phyloP scores from a whole-genome alignment of 2,329 filamentous ascomycete genomes.

The Blumeria hordei region DNA sequence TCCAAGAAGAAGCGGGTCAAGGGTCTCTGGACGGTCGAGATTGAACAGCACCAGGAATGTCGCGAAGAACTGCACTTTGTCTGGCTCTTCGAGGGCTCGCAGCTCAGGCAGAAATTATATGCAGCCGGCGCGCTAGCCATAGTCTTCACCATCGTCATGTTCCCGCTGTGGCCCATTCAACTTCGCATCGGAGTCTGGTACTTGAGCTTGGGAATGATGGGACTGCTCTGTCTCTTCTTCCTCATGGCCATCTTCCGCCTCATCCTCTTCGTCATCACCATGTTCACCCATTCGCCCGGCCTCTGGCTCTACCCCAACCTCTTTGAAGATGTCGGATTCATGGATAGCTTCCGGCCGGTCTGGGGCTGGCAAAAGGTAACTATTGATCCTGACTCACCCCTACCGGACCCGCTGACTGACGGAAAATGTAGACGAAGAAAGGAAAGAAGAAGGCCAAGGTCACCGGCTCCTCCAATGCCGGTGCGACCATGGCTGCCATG shows the following conservation, averaged over 20 bases:
- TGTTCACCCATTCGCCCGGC: conserved; percentile 62
- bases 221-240: conserved; percentile 81
- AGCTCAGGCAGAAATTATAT: conserved; percentile 84
- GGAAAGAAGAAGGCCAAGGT: conserved; percentile 16
- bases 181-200: conserved; percentile 93
- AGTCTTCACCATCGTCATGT: conserved; percentile 78
- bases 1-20: conserved; percentile 77
- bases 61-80: conserved; percentile 78
- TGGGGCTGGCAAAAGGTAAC: conserved; percentile 95
- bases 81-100: conserved; percentile 86
- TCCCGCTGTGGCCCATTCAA: conserved; percentile 85
- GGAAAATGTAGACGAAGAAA: conserved; percentile 15
- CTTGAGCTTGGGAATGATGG: conserved; percentile 78
- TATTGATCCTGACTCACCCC: neutral
- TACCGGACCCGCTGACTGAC: neutral
- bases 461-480: conserved; percentile 12
- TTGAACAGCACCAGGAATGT: conserved; percentile 88
- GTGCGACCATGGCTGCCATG: conserved; percentile 11
- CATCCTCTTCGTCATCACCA: conserved; percentile 81
- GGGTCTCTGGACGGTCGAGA: conserved; percentile 84
- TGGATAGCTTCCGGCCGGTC: conserved; percentile 84
- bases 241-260: conserved; percentile 92
- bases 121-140: conserved; percentile 57
- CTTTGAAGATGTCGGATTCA: conserved; percentile 95
- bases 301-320: conserved; percentile 97